These are phyloP conservation scores for Rickenella mellea DNA, from an alignment of 768 basidiomycete species.

Conservation along the genomic window DNA sequence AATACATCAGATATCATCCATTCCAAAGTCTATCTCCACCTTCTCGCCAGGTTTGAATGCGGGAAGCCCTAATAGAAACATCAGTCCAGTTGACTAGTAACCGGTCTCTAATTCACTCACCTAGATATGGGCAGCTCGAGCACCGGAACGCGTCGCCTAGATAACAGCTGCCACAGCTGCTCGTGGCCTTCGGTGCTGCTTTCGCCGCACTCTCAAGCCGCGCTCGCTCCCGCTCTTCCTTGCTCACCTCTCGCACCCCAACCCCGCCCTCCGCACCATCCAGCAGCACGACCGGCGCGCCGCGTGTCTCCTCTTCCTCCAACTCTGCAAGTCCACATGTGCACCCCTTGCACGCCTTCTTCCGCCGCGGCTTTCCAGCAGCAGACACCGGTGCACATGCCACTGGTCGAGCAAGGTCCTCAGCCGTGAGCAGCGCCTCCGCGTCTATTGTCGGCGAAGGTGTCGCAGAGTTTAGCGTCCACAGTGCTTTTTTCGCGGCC, in stretches of 20 bases:
- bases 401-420: conserved; percentile 71
- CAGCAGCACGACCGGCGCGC: conserved; percentile 45
- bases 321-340: conserved; percentile 93
- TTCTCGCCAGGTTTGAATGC: conserved; percentile 99
- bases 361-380: conserved; percentile 47
- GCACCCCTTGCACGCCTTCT: conserved; percentile 94
- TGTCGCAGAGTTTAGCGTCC: conserved; percentile 67
- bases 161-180: conserved; percentile 96
- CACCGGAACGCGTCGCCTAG: conserved; percentile 97
- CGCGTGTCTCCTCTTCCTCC: conserved; percentile 66
- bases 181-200: conserved; percentile 79
- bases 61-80: conserved; percentile 66
- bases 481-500: conserved; percentile 80
- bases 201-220: conserved; percentile 56
- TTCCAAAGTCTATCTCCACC: conserved; percentile 81
- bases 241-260: conserved; percentile 40
- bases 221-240: conserved; percentile 43
- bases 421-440: conserved; percentile 73
- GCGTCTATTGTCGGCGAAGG: conserved; percentile 75
- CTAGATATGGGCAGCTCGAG: conserved; percentile 90
- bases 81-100: neutral
- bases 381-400: conserved; percentile 56
- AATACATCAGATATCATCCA: conserved; percentile 70
- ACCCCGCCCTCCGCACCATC: conserved; percentile 54
- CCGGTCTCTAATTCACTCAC: conserved; percentile 46